Conservation (phyloP, 2,329 filamentous ascomycete genomes). For the Penicillium sp. region DNA sequence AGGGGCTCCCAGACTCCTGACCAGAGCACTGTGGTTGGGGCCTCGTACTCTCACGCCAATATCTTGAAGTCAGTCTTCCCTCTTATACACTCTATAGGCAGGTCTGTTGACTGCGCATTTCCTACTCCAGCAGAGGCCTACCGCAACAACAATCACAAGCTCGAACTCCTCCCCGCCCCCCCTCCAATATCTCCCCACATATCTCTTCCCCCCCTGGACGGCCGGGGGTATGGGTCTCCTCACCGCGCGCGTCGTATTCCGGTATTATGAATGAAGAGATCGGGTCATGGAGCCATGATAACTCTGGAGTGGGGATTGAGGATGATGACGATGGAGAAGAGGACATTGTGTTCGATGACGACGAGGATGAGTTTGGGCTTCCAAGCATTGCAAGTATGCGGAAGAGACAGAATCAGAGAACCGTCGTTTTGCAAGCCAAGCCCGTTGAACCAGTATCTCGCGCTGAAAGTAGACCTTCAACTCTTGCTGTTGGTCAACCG, state of each 20-base stretch:
- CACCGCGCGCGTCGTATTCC: constrained; percentile 75
- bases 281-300: constrained; percentile 72
- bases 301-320: constrained; percentile 49
- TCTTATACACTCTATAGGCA: constrained; percentile 5
- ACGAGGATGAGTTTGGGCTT: constrained; percentile 93
- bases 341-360: constrained; percentile 79
- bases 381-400: constrained; percentile 93
- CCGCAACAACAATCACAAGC: constrained; percentile 63
- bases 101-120: constrained; percentile 14
- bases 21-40: constrained; percentile 80
- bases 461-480: constrained; percentile 28
- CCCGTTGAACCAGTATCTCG: constrained; percentile 51
- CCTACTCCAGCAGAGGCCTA: constrained; percentile 31
- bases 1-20: constrained; percentile 64
- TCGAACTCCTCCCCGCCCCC: constrained; percentile 71
- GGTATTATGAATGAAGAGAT: constrained; percentile 81
- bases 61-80: constrained; percentile 72
- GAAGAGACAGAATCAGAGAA: constrained; percentile 63
- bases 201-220: constrained; percentile 58
- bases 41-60: constrained; percentile 94
- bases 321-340: constrained; percentile 69
- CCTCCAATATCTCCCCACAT: constrained; percentile 60
- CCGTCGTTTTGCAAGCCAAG: constrained; percentile 39
- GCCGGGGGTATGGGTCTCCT: constrained; percentile 42
- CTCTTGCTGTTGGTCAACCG: constrained; percentile 40